Evolutionary conservation across 305 asterid genomes (phyloP).

Genomic region (Fraxinus ornus): DNA sequence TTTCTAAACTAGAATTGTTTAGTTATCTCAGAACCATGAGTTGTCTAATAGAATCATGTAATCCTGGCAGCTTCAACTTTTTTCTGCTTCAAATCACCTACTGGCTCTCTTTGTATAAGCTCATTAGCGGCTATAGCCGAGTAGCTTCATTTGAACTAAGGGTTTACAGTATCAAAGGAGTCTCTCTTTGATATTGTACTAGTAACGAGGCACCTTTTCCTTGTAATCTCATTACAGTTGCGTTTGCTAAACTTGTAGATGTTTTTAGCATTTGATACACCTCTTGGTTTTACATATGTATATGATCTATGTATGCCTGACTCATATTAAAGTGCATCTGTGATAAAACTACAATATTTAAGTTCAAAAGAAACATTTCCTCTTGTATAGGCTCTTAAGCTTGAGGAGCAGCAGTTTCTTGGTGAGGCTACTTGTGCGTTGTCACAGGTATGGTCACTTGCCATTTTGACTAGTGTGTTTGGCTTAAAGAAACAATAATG

Average conservation of each 20-base stretch:
- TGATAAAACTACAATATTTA: slow-evolving; percentile 7
- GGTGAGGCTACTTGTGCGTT: slow-evolving; percentile 84
- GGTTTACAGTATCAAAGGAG: not conserved
- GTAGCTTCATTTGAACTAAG: slow-evolving; percentile 1
- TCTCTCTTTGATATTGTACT: not conserved
- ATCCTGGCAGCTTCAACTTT: slow-evolving; percentile 2
- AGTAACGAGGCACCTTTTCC: not conserved
- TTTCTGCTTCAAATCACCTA: not conserved
- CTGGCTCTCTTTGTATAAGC: not conserved
- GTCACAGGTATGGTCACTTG: slow-evolving; percentile 65
- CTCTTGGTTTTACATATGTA: not conserved
- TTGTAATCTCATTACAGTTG: not conserved
- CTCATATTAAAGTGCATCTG: slow-evolving; percentile 14
- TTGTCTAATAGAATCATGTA: not conserved
- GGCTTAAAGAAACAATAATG: slow-evolving; percentile 5
- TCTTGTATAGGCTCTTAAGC: slow-evolving; percentile 58
- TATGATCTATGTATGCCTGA: slow-evolving; percentile 3
- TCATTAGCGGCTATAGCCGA: not conserved
- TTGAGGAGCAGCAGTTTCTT: slow-evolving; percentile 97
- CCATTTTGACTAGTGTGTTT: slow-evolving; percentile 23
- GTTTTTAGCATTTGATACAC: not conserved
- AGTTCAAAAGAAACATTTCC: slow-evolving; percentile 12
- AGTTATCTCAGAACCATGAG: not conserved
- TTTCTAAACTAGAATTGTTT: not conserved
- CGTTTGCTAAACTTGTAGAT: not conserved